Evolutionary conservation across 2,329 filamentous ascomycete genomes (phyloP).

Genomic region (Lasiodiplodia sp.): DNA sequence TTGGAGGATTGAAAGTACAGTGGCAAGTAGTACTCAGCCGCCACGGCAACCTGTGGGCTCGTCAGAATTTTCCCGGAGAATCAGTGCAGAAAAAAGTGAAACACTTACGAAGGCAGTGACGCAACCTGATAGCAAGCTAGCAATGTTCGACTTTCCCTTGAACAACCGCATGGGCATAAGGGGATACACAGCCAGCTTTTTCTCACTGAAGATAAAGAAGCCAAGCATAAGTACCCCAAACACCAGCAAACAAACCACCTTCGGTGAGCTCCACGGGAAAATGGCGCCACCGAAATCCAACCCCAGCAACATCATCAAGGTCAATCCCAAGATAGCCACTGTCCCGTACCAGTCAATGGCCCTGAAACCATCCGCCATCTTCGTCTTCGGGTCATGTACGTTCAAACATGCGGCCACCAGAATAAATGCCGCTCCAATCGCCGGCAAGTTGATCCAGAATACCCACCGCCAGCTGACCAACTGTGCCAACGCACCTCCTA

Average conservation of each 20-base stretch:
- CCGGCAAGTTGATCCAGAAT: slow-evolving; percentile 64
- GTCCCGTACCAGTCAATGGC: slow-evolving; percentile 64
- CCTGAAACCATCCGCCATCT: slow-evolving; percentile 55
- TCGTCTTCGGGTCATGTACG: slow-evolving; percentile 62
- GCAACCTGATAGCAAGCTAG: slow-evolving; percentile 46
- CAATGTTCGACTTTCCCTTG: no score
- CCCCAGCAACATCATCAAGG: slow-evolving; percentile 60
- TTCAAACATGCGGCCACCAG: slow-evolving; percentile 62
- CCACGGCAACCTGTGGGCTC: slow-evolving; percentile 50
- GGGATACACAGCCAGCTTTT: slow-evolving; percentile 68
- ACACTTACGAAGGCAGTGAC: slow-evolving; percentile 58
- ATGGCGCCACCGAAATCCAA: slow-evolving; percentile 62
- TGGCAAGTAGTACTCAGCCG: slow-evolving; percentile 73
- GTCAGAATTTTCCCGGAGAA: slow-evolving; percentile 46
- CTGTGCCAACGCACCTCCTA: slow-evolving; percentile 60
- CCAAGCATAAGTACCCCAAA: slow-evolving; percentile 58
- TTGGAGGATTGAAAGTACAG: slow-evolving; percentile 76
- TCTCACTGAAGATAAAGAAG: slow-evolving; percentile 68
- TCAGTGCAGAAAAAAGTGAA: slow-evolving; percentile 57
- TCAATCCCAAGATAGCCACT: slow-evolving; percentile 46
- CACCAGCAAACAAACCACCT: slow-evolving; percentile 63
- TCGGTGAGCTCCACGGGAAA: slow-evolving; percentile 62
- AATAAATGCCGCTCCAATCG: slow-evolving; percentile 57
- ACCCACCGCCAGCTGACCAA: slow-evolving; percentile 61
- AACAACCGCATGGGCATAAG: slow-evolving; percentile 62